Percentiles rank a stretch among this genome's conserved stretches.
Conservation (phyloP, 768 basidiomycete species). For the Termitomyces sp. region DNA sequence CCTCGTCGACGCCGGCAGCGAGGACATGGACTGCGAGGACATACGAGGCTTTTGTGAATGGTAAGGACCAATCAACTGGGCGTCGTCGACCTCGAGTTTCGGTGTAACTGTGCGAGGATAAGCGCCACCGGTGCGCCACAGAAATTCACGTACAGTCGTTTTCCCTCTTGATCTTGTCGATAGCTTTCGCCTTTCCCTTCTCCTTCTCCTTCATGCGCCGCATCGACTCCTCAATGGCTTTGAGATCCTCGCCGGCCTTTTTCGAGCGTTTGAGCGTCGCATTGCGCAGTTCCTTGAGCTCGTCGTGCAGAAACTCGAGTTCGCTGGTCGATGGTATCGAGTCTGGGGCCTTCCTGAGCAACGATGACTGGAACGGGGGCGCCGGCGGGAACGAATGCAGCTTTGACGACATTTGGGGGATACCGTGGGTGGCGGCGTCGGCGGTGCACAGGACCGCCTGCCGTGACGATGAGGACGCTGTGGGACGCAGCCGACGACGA, state of each 20-base stretch:
- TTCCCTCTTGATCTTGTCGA: conserved; percentile 70
- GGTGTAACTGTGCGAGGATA: conserved; percentile 35
- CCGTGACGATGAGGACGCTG: background rate
- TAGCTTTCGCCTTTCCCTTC: conserved; percentile 65
- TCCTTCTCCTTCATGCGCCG: conserved; percentile 72
- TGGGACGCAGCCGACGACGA: background rate
- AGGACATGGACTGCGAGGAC: conserved; percentile 38
- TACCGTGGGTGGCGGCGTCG: conserved; percentile 11
- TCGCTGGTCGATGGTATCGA: conserved; percentile 69
- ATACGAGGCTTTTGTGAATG: conserved; percentile 40
- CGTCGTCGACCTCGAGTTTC: conserved; percentile 45
- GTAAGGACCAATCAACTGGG: conserved; percentile 30
- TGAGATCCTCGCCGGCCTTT: conserved; percentile 75
- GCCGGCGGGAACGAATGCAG: conserved; percentile 45
- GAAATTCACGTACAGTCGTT: conserved; percentile 61
- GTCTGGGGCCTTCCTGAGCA: conserved; percentile 63
- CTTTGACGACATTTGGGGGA: conserved; percentile 54
- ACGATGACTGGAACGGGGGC: conserved; percentile 47
- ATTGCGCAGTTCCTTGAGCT: conserved; percentile 51
- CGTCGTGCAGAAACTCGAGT: conserved; percentile 57
- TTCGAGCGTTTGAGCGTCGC: conserved; percentile 56
- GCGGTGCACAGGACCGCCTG: background rate
- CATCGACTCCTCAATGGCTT: conserved; percentile 72
- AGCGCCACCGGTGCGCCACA: background rate
- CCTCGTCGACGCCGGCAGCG: conserved; percentile 44